Evolutionary conservation across 768 basidiomycete species (phyloP), one percentile per base, ranked within the genome.

Genomic region (Rubroboletus pulcherrimus): DNA sequence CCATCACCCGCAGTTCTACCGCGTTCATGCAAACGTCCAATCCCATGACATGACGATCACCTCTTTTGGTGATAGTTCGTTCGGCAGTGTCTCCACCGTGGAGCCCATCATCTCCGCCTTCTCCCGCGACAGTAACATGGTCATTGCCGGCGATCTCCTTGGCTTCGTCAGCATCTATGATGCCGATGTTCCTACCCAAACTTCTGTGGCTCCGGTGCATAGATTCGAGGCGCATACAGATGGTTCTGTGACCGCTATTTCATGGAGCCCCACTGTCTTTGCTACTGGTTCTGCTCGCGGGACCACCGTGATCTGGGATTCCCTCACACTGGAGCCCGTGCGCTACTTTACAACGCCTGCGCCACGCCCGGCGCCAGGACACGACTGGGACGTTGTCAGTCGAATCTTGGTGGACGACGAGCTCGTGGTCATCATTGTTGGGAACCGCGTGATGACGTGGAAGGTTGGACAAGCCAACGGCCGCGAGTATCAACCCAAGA

Each of bases 271-370:
- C 4, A 54, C 76, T n/a, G 74, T 82, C 15, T 72, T 93, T 45
- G 77, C 81, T 12, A 86, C 84, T 0, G 91, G 91, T 30, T 87
- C 87, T 24, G 75, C 79, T 0, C 69, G 76, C 2, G 91, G 91
- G 4, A 73, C 76, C 7, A 77, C 84, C 3, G 74, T 71, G 17
- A 75, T 87, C 14, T 89, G 84, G 77, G 87, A 92, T 60, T 79
- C 81, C 3, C 72, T 90, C 58, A 86, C 82, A 0, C 77, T 90
- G 33, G 76, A 76, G 34, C 77, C 73, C 5, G 63, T 91, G 45
- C 77, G 85, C 21, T 73, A 76, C 26, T 84, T 91, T 61, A 57
- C 76, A 0, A 76, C 78, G 3, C 82, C 84, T 14, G 59, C 77
- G 0, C 71, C 75, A 26, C 73, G 74, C 29, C 60, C 59, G 15